Evolutionary conservation across 2,329 filamentous ascomycete genomes (phyloP).

Genomic region (Cephalotrichum gorgonifer): DNA sequence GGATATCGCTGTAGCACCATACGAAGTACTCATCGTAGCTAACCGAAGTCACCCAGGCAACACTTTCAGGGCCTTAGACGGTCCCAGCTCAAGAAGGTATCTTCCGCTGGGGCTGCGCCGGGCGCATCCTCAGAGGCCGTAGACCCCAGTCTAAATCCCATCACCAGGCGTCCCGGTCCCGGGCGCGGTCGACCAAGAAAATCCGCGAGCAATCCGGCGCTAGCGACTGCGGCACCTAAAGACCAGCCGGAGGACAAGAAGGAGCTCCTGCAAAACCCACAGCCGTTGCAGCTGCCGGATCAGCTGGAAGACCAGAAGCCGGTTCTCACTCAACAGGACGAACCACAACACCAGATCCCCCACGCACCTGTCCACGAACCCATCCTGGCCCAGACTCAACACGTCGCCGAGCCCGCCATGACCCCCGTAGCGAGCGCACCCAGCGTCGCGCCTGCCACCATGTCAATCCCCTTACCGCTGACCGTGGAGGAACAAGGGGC

Average conservation of each 20-base stretch:
- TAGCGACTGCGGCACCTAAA: neutral
- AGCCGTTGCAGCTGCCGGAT: neutral
- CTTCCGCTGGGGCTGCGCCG: conserved; percentile 17
- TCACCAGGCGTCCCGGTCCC: conserved; percentile 49
- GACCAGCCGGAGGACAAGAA: neutral
- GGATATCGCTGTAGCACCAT: neutral
- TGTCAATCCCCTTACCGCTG: neutral
- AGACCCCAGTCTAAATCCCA: conserved; percentile 46
- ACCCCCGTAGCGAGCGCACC: neutral
- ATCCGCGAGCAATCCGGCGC: conserved; percentile 11
- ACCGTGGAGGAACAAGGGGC: conserved; percentile 6
- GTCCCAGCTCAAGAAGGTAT: conserved; percentile 41
- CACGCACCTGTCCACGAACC: conserved; percentile 4
- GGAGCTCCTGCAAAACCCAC: conserved; percentile 8
- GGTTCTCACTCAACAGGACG: conserved; percentile 3
- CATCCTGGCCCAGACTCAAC: conserved; percentile 5
- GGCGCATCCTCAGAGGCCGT: conserved; percentile 24
- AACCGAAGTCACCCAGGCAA: conserved; percentile 29
- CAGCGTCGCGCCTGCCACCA: neutral
- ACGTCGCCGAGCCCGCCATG: neutral
- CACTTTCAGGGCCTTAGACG: conserved; percentile 50
- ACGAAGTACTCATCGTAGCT: neutral
- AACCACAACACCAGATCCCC: conserved; percentile 5
- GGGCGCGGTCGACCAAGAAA: conserved; percentile 45
- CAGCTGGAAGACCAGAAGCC: neutral